phyloP scores from a whole-genome alignment of 345 rosid species.

The Isatis tinctoria region DNA sequence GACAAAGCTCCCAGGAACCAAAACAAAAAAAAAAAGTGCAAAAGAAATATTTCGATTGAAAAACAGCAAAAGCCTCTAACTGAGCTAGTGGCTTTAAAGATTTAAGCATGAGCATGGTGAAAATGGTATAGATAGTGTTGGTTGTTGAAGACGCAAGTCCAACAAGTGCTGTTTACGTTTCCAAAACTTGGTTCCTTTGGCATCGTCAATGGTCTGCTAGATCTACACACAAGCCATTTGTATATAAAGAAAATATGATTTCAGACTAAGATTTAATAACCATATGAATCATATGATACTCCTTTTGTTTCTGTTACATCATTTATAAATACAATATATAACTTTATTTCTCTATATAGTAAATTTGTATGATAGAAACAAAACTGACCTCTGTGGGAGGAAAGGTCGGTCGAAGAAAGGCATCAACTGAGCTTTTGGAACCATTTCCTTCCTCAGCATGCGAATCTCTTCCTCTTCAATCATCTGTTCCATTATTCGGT shows the following conservation, averaged over 20 bases:
- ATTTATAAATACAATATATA: too few species aligned
- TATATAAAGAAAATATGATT: neutral
- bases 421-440: slow-evolving; percentile 84
- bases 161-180: slow-evolving; percentile 46
- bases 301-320: too few species aligned
- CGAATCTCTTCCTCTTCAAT: slow-evolving; percentile 75
- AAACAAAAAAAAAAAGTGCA: neutral
- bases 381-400: slow-evolving; percentile 58
- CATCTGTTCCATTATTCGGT: slow-evolving; percentile 39
- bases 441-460: slow-evolving; percentile 72
- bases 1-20: neutral
- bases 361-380: too few species aligned
- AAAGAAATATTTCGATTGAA: neutral
- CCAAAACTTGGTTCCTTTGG: slow-evolving; percentile 72
- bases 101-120: slow-evolving; percentile 42
- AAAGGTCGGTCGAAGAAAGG: slow-evolving; percentile 79
- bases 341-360: neutral
- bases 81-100: neutral
- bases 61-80: slow-evolving; percentile 13
- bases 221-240: slow-evolving; percentile 38
- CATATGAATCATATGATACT: neutral
- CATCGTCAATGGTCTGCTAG: slow-evolving; percentile 63
- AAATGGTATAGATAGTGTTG: slow-evolving; percentile 42
- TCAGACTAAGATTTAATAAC: neutral
- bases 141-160: slow-evolving; percentile 49